Conservation (phyloP, 176 grass and related monocot genomes). For the Poa annua region DNA sequence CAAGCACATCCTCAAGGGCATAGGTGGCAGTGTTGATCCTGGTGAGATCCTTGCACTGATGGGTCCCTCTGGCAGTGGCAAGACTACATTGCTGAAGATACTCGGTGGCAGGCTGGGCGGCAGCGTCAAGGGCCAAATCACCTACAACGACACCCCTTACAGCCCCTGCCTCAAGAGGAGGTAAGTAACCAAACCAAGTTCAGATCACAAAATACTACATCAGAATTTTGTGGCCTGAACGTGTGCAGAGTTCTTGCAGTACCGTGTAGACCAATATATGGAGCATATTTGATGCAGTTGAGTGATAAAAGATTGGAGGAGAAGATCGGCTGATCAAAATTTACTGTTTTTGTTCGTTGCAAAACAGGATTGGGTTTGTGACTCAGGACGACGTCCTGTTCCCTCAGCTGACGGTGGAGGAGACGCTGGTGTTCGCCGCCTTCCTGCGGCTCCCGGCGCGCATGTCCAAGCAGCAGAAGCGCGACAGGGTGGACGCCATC, state of each 20-base stretch:
- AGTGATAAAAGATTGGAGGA: not conserved
- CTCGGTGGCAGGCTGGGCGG: conserved; percentile 76
- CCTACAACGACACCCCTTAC: conserved; percentile 86
- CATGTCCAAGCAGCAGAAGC: conserved; percentile 89
- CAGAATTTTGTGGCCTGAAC: not conserved
- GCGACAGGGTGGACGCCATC: conserved; percentile 68
- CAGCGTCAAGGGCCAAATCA: conserved; percentile 69
- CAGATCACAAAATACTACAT: not conserved
- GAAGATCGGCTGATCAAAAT: not conserved
- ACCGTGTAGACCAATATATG: not conserved
- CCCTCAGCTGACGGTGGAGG: conserved; percentile 92
- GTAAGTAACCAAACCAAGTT: conserved; percentile 34
- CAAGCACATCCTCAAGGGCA: conserved; percentile 88
- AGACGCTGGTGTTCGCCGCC: conserved; percentile 89
- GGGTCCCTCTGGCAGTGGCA: conserved; percentile 94
- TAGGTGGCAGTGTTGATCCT: conserved; percentile 76
- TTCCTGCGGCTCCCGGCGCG: conserved; percentile 76
- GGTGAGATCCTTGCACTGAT: conserved; percentile 89
- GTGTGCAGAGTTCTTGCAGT: not conserved
- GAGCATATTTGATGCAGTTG: not conserved
- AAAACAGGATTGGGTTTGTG: conserved; percentile 85
- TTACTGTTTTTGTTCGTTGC: not conserved
- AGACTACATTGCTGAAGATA: conserved; percentile 89
- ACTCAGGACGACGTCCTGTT: conserved; percentile 93
- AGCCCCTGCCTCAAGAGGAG: conserved; percentile 74